Evolutionary conservation across 176 grass and related monocot genomes (phyloP).

Genomic region (Olyra latifolia): DNA sequence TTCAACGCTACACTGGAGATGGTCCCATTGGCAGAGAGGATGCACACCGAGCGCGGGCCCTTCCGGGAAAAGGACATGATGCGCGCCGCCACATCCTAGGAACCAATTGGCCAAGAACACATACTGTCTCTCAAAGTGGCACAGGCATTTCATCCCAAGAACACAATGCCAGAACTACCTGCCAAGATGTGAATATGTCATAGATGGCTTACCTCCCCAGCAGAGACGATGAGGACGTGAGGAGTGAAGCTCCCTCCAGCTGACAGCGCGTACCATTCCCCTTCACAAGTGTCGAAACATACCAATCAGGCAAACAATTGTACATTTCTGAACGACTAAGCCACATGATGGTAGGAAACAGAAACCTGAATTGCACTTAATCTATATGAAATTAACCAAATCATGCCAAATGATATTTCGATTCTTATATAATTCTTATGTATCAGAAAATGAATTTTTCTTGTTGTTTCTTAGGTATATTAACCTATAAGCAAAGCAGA

Average conservation of each 20-base stretch:
- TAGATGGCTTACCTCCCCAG: slow-evolving; percentile 71
- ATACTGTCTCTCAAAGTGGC: background rate
- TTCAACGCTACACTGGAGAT: slow-evolving; percentile 80
- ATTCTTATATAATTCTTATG: too few relatives aligned
- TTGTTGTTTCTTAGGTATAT: too few relatives aligned
- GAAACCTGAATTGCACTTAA: background rate
- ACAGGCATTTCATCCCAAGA: background rate
- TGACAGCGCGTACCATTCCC: slow-evolving; percentile 85
- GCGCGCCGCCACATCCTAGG: slow-evolving; percentile 75
- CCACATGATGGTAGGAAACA: background rate
- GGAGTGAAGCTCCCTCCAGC: slow-evolving; percentile 95
- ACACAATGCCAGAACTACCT: slow-evolving; percentile 15
- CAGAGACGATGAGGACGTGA: slow-evolving; percentile 77
- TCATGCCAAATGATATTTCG: background rate
- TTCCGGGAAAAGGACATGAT: slow-evolving; percentile 95
- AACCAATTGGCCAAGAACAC: slow-evolving; percentile 21
- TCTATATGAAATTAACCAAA: background rate
- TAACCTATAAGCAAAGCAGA: background rate
- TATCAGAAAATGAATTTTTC: too few relatives aligned
- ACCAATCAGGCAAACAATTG: slow-evolving; percentile 13
- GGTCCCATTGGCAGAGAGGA: slow-evolving; percentile 62
- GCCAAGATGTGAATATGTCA: slow-evolving; percentile 4
- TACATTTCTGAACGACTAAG: background rate
- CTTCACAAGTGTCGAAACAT: slow-evolving; percentile 37
- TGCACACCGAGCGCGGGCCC: slow-evolving; percentile 81